Evolutionary conservation across 1,284 basidiomycete genomes (phyloP).

Genomic region (Cutaneotrichosporon daszewskae): DNA sequence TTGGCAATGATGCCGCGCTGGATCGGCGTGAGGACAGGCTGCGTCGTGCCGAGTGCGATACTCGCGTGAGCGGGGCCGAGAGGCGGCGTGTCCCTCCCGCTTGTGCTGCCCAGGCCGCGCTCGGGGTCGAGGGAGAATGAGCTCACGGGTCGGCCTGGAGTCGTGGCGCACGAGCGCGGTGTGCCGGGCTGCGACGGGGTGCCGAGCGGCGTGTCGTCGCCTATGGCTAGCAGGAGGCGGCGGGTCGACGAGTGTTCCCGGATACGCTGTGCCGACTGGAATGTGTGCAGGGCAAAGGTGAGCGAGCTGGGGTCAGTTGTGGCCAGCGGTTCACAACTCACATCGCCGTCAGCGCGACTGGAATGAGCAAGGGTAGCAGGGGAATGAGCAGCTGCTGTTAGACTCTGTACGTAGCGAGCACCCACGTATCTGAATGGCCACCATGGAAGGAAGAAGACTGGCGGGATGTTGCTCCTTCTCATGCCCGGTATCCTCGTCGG

Average conservation of each 20-base stretch:
- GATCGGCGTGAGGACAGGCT: conserved; percentile 25
- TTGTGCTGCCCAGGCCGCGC: too few species aligned
- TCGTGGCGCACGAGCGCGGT: too few species aligned
- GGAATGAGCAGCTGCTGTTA: conserved; percentile 22
- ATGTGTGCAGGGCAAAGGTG: too few species aligned
- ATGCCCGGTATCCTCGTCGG: not conserved
- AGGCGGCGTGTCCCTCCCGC: too few species aligned
- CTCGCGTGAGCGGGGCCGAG: not conserved
- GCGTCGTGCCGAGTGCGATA: too few species aligned
- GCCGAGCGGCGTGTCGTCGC: not conserved
- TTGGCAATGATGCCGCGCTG: conserved; percentile 33
- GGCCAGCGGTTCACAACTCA: too few species aligned
- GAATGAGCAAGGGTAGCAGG: conserved; percentile 30
- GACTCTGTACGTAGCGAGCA: not conserved
- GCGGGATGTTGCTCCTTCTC: conserved; percentile 18
- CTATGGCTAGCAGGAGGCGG: not conserved
- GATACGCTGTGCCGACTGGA: conserved; percentile 8
- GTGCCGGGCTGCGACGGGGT: too few species aligned
- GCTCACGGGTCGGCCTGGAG: too few species aligned
- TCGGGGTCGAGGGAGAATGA: too few species aligned
- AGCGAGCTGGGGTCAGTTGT: not conserved
- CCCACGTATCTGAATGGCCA: conserved; percentile 36
- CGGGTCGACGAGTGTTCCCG: not conserved
- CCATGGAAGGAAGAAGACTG: conserved; percentile 26
- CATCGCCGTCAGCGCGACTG: conserved; percentile 26